A percentile compares a stretch with the other conserved stretches of the same genome.
Evolutionary conservation across 768 basidiomycete species (phyloP).

Genomic region (Podaxis mareebaensis): DNA sequence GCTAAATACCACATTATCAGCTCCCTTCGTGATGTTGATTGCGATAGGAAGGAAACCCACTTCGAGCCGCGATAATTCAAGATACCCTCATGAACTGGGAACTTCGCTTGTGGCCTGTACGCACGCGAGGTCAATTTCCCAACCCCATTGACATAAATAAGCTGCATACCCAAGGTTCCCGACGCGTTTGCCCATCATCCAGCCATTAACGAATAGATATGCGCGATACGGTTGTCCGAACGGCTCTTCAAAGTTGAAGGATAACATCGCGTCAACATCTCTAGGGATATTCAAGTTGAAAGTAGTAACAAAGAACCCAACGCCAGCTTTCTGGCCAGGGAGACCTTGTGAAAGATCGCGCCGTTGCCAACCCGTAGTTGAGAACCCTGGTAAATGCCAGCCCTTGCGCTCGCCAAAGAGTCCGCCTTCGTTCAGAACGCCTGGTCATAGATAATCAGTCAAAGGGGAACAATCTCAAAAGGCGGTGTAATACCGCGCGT

Average conservation of each 20-base stretch:
- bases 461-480: neutral
- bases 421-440: slow-evolving; percentile 73
- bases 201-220: slow-evolving; percentile 79
- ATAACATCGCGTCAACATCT: slow-evolving; percentile 67
- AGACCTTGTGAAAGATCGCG: slow-evolving; percentile 62
- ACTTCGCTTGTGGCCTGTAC: slow-evolving; percentile 70
- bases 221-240: slow-evolving; percentile 68
- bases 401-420: slow-evolving; percentile 69
- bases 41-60: slow-evolving; percentile 37
- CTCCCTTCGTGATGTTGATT: neutral
- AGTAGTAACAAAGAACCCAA: slow-evolving; percentile 81
- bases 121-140: neutral
- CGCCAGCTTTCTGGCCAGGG: slow-evolving; percentile 57
- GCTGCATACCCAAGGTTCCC: slow-evolving; percentile 62
- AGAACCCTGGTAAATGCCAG: slow-evolving; percentile 76
- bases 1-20: slow-evolving; percentile 26
- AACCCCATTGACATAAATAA: slow-evolving; percentile 5
- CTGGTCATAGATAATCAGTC: slow-evolving; percentile 21
- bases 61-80: slow-evolving; percentile 71
- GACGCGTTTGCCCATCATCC: slow-evolving; percentile 87
- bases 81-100: slow-evolving; percentile 84
- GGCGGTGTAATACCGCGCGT: slow-evolving; percentile 39
- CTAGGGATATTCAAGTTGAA: slow-evolving; percentile 62
- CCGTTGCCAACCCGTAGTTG: slow-evolving; percentile 57
- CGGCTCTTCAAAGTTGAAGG: slow-evolving; percentile 67